Percentiles rank a stretch among this genome's conserved stretches.
Evolutionary conservation across 2,329 filamentous ascomycete species (phyloP).

Genomic region (Cercospora citrullina): DNA sequence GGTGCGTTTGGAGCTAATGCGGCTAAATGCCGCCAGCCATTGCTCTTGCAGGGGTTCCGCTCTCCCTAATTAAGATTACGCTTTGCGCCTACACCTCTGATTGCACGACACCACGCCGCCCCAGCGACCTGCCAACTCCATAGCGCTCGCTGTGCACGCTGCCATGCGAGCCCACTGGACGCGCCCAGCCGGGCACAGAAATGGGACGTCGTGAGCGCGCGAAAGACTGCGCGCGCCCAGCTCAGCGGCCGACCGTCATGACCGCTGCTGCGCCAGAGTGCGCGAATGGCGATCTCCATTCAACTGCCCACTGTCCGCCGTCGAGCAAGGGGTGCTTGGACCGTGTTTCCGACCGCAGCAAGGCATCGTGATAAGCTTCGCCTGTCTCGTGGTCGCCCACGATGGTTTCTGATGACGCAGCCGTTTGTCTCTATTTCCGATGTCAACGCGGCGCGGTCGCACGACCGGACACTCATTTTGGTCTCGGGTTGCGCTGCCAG

Average conservation of each 20-base stretch:
- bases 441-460: constrained; percentile 1
- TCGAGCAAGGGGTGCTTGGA: constrained; percentile 5
- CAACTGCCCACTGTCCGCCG: not conserved
- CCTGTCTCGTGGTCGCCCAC: constrained; percentile 6
- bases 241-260: not conserved
- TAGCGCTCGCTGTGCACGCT: not conserved
- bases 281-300: constrained; percentile 12
- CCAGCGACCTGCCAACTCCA: not conserved
- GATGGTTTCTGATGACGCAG: not conserved
- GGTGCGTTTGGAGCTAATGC: constrained; percentile 10
- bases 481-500: not conserved
- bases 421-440: constrained; percentile 3
- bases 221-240: not conserved
- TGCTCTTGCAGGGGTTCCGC: not conserved
- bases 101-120: constrained; percentile 7
- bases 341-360: constrained; percentile 10
- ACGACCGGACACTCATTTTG: not conserved
- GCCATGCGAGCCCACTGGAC: not conserved
- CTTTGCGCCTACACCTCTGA: constrained; percentile 9
- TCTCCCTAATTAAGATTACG: constrained; percentile 10
- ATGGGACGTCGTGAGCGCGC: not conserved
- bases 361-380: constrained; percentile 2
- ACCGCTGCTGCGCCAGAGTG: not conserved
- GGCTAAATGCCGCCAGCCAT: not conserved
- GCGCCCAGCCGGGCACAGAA: not conserved